A percentile compares a stretch with the other conserved stretches of the same genome.
phyloP scores from a whole-genome alignment of 192 early-diverging fungal species.

The Obelidium mucronatum region DNA sequence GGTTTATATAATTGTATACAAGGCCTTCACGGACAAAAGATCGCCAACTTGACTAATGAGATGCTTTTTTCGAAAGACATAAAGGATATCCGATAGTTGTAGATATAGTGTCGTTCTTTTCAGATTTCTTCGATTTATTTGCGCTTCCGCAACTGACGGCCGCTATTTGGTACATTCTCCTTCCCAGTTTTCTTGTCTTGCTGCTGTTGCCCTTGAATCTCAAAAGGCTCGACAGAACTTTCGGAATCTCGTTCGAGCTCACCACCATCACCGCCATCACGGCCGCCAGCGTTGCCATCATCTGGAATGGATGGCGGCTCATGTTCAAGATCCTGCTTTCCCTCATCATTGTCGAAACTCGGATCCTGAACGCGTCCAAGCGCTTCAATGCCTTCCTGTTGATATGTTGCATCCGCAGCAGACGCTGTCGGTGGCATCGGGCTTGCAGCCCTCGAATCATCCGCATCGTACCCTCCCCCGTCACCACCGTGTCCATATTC shows the following conservation, averaged over 20 bases:
- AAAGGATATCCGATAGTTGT: no score
- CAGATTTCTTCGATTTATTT: no score
- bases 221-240: constrained; percentile 1
- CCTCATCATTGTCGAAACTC: not conserved
- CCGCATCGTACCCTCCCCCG: not conserved
- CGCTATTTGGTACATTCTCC: not conserved
- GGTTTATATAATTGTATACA: no score
- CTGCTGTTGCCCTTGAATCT: not conserved
- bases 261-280: not conserved
- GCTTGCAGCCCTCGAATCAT: not conserved
- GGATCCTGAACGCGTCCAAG: not conserved
- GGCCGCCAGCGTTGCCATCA: not conserved
- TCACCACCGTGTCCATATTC: no score
- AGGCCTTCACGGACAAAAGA: no score
- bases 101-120: no score
- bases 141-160: not conserved
- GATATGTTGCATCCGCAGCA: no score
- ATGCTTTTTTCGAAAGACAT: no score
- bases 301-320: not conserved
- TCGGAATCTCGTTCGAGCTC: not conserved
- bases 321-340: not conserved
- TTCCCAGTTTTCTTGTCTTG: not conserved
- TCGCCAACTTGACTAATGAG: no score
- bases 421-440: not conserved
- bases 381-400: not conserved